Evolutionary conservation across 2,329 filamentous ascomycete species (phyloP), one percentile per base, ranked within the genome.

Genomic region (Colletotrichum endophyticum): DNA sequence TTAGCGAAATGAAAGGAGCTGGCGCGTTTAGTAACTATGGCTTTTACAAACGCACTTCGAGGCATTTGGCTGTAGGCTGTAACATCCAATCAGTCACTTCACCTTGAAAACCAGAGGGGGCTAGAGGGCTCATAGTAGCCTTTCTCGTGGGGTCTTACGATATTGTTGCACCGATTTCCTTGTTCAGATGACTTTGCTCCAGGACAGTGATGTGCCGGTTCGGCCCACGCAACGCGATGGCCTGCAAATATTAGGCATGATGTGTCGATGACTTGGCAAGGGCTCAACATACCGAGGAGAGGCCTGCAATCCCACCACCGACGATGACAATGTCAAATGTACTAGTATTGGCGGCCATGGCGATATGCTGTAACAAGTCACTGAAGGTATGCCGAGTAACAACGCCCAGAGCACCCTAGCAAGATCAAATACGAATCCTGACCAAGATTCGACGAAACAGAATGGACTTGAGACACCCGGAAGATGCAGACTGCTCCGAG

Each of bases 91-190:
- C 13, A 57, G 72, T 6, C 15, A 64, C 8, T 1, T 34, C 19
- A 8, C 0, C 13, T 36, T 27, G 5, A 15, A 49, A 3, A 49
- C 19, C 19, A 49, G 12, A 49, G 5, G 13, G 8, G 39, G 28
- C 28, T 27, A 27, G 27, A 34, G 32, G 32, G 16, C 39, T 44
- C 8, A 19, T 19, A 44, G 39, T 0, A 19, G 39, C 8, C 5
- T 11, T 4, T 1, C 5, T 22, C 28, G 3, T 15, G 32, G 32
- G 1, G 2, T 27, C 57, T 19, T 27, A 74, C 66, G 85, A 86
- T 22, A 87, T 85, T 9, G 84, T 81, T 2, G 85, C 85, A 3
- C 86, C 86, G 8, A 85, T 84, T 73, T 87, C 86, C 8, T 81
- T 81, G 15, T 81, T 80, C 74, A 82, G 78, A 39, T 77, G 79